A percentile compares a stretch with the other conserved stretches of the same genome.
Conservation (phyloP, 768 basidiomycete genomes). For the Russula brevipes region DNA sequence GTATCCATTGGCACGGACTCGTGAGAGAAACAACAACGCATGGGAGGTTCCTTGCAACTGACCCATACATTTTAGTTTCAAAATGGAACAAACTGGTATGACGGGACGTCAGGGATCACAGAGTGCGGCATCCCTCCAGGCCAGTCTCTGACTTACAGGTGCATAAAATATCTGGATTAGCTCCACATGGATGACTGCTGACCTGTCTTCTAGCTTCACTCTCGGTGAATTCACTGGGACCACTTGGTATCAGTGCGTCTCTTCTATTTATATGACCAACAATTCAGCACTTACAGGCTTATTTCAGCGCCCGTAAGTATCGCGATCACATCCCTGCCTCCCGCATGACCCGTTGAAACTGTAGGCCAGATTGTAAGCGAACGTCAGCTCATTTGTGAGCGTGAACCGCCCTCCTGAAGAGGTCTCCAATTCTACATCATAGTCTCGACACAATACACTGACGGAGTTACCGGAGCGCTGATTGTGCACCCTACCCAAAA, state of each 20-base stretch:
- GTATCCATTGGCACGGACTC: slow-evolving; percentile 36
- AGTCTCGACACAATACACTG: slow-evolving; percentile 39
- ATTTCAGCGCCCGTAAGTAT: slow-evolving; percentile 29
- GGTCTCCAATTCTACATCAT: not conserved
- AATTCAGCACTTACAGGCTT: not conserved
- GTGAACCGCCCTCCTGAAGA: not conserved
- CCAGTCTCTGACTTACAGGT: slow-evolving; percentile 39
- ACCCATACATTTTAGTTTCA: slow-evolving; percentile 32
- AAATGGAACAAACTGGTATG: slow-evolving; percentile 44
- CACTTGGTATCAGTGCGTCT: slow-evolving; percentile 45
- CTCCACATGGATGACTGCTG: not conserved
- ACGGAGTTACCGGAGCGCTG: slow-evolving; percentile 46
- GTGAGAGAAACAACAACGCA: slow-evolving; percentile 12
- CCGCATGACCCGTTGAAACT: not conserved
- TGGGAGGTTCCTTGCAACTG: not conserved
- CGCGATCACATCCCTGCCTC: not conserved
- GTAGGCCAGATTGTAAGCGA: slow-evolving; percentile 25
- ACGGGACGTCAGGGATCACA: slow-evolving; percentile 44
- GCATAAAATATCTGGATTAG: slow-evolving; percentile 3
- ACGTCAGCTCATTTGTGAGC: not conserved
- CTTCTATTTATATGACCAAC: not conserved
- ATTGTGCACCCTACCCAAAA: slow-evolving; percentile 41
- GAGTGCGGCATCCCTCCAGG: slow-evolving; percentile 53
- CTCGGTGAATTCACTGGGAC: slow-evolving; percentile 43
- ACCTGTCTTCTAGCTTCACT: slow-evolving; percentile 32